Evolutionary conservation across 108 stramenopile genomes (phyloP).

Genomic region (Cyclotella sp.): DNA sequence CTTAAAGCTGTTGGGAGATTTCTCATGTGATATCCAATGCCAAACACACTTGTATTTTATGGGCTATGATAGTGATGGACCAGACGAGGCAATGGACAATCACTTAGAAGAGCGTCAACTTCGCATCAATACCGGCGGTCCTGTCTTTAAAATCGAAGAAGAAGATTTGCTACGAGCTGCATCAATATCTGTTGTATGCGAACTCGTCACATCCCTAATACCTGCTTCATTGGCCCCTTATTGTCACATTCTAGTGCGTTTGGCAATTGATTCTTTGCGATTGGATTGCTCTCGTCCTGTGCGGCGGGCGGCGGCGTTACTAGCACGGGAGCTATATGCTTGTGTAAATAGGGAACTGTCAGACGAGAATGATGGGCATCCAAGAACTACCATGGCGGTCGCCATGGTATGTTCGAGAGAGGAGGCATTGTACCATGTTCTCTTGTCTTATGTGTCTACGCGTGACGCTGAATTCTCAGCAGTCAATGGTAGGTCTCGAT

Average conservation of each 20-base stretch:
- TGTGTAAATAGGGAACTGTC: slow-evolving; percentile 56
- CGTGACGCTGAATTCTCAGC: slow-evolving; percentile 6
- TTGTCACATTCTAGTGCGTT: slow-evolving; percentile 50
- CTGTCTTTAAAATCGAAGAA: slow-evolving; percentile 77
- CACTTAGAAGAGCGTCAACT: slow-evolving; percentile 54
- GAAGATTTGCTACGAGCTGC: slow-evolving; percentile 68
- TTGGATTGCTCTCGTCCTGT: slow-evolving; percentile 68
- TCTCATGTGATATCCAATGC: slow-evolving; percentile 38
- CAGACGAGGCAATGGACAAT: slow-evolving; percentile 29
- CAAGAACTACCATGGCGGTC: slow-evolving; percentile 48
- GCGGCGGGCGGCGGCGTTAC: slow-evolving; percentile 69
- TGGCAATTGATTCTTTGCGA: slow-evolving; percentile 49
- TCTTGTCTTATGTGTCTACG: slow-evolving; percentile 30
- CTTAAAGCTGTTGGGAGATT: not conserved
- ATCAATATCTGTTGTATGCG: slow-evolving; percentile 63
- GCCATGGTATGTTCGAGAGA: slow-evolving; percentile 58
- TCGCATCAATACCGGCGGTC: slow-evolving; percentile 79
- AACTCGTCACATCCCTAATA: slow-evolving; percentile 54
- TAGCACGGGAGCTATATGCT: slow-evolving; percentile 69
- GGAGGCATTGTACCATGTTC: slow-evolving; percentile 49
- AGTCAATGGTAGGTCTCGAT: slow-evolving; percentile 22
- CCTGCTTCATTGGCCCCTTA: slow-evolving; percentile 52
- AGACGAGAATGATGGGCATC: slow-evolving; percentile 4
- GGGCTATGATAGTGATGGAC: slow-evolving; percentile 8
- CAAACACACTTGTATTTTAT: slow-evolving; percentile 74